Conservation (phyloP, 2,329 filamentous ascomycete genomes). For the Aspergillus latus region DNA sequence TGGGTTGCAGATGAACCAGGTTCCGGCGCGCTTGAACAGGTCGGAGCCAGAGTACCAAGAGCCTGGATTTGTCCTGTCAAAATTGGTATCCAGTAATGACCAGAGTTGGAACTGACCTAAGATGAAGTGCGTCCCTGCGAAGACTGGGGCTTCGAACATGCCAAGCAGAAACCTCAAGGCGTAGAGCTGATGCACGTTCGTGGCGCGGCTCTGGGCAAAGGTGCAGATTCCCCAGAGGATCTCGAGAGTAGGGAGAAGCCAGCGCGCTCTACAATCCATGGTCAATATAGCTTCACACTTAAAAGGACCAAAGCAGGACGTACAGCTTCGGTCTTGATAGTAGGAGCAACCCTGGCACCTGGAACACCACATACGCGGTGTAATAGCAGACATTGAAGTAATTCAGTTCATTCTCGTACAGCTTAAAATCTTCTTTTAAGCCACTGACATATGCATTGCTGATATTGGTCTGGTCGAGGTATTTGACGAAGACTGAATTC, state of each 20-base stretch:
- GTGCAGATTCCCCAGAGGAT: constrained; percentile 38
- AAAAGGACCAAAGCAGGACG: constrained; percentile 7
- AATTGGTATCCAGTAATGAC: not conserved
- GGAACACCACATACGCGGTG: constrained; percentile 33
- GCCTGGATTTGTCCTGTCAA: constrained; percentile 15
- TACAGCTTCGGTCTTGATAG: constrained; percentile 33
- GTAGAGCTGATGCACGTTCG: constrained; percentile 35
- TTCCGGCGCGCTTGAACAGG: constrained; percentile 55
- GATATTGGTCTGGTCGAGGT: constrained; percentile 35
- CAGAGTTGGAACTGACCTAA: constrained; percentile 21
- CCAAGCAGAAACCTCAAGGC: constrained; percentile 36
- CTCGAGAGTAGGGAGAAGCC: constrained; percentile 33
- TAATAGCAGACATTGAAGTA: constrained; percentile 35
- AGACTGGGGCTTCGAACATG: constrained; percentile 35
- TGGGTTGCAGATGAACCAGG: constrained; percentile 55
- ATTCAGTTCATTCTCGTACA: constrained; percentile 34
- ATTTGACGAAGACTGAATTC: constrained; percentile 28
- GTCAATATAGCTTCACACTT: not conserved
- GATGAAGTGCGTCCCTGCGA: constrained; percentile 35
- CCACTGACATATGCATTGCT: constrained; percentile 37
- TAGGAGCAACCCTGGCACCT: constrained; percentile 31
- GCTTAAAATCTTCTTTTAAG: constrained; percentile 32
- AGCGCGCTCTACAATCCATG: constrained; percentile 23
- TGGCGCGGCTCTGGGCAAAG: constrained; percentile 34
- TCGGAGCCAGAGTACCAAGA: constrained; percentile 48